A percentile compares a stretch with the other conserved stretches of the same genome.
These are phyloP conservation scores for Endoconidiophora polonica DNA, from an alignment of 2,329 filamentous ascomycete genomes.

Conservation along the genomic window DNA sequence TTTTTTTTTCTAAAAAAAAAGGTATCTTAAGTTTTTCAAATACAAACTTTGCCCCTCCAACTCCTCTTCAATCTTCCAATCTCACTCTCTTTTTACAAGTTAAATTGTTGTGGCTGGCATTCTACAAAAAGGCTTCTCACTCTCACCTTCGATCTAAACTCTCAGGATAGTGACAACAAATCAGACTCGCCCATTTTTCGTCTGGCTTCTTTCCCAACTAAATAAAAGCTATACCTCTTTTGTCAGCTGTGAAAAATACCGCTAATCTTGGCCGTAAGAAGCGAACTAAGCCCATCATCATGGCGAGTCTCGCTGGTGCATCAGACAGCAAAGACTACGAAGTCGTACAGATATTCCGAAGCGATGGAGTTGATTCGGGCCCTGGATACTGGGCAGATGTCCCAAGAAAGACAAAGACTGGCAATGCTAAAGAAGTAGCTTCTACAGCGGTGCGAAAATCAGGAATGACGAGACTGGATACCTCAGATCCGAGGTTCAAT, in stretches of 20 bases:
- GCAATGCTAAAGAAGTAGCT: conserved; percentile 7
- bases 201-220: not conserved
- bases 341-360: conserved; percentile 26
- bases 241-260: too few species aligned
- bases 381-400: conserved; percentile 28
- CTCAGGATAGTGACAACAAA: not conserved
- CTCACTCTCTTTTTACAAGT: too few species aligned
- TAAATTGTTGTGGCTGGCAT: too few species aligned
- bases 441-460: conserved; percentile 21
- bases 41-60: too few species aligned
- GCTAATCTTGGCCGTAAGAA: too few species aligned
- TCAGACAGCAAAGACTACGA: conserved; percentile 20
- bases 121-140: too few species aligned
- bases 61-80: too few species aligned
- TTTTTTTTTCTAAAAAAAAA: too few species aligned
- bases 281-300: not conserved
- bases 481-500: conserved; percentile 27
- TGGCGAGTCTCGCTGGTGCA: not conserved
- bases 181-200: not conserved
- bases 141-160: not conserved
- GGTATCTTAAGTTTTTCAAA: too few species aligned
- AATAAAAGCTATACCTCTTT: too few species aligned
- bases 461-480: conserved; percentile 25
- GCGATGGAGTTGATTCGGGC: conserved; percentile 29
- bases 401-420: conserved; percentile 13